Conservation (phyloP, 73 alveolate genomes). For the Halteria grandinella region DNA sequence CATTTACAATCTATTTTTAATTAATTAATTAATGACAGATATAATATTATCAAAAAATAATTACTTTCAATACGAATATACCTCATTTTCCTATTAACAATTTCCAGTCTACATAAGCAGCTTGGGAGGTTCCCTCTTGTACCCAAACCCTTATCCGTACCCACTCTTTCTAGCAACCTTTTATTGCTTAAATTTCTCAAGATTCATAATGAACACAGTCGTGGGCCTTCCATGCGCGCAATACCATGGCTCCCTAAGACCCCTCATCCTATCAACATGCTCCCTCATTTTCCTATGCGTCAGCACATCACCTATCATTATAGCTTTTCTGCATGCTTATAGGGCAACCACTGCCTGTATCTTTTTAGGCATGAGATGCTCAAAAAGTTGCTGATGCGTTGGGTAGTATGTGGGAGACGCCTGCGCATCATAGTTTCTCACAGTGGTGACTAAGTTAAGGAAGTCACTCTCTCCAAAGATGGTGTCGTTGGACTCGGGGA, state of each 20-base stretch:
- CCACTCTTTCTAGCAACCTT: no score
- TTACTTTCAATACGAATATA: no score
- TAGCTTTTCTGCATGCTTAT: conserved; percentile 72
- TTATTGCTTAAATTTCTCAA: conserved; percentile 35
- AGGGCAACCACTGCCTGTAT: conserved; percentile 72
- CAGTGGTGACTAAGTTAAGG: conserved; percentile 20
- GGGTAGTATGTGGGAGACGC: no score
- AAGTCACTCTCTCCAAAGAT: conserved; percentile 52
- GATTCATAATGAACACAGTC: conserved; percentile 69
- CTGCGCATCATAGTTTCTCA: conserved; percentile 30
- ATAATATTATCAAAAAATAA: no score
- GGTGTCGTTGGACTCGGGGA: conserved; percentile 15
- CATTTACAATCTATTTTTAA: no score
- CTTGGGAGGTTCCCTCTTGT: no score
- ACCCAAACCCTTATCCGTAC: no score
- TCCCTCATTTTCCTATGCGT: conserved; percentile 52
- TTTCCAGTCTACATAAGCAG: no score
- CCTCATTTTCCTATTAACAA: no score
- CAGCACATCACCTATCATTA: conserved; percentile 63
- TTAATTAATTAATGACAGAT: no score
- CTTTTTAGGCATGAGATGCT: conserved; percentile 61
- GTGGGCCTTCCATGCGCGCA: conserved; percentile 91
- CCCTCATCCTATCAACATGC: conserved; percentile 53
- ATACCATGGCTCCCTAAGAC: conserved; percentile 76
- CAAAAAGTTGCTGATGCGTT: neutral